Conservation (phyloP, 164 flowering plant species). For the Magnolia kwangsiensis region DNA sequence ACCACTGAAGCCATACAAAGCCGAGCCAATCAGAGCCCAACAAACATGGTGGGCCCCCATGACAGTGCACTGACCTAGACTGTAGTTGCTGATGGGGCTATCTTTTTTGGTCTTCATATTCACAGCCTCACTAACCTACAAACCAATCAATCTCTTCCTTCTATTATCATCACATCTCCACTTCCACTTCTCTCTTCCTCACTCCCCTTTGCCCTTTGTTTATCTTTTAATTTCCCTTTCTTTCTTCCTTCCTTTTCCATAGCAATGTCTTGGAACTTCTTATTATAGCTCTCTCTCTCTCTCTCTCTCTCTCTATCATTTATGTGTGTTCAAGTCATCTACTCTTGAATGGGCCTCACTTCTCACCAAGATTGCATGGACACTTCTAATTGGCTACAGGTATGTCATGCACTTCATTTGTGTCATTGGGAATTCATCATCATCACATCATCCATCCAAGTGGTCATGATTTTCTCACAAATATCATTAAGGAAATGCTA, state of each 20-base stretch:
- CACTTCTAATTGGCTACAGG: slow-evolving; percentile 83
- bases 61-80: slow-evolving; percentile 17
- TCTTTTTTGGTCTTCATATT: slow-evolving; percentile 2
- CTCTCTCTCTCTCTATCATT: neutral
- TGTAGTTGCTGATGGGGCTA: neutral
- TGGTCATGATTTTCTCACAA: neutral
- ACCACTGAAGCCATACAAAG: neutral
- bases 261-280: neutral
- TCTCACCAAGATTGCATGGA: slow-evolving; percentile 90
- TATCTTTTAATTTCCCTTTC: neutral
- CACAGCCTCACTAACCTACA: neutral
- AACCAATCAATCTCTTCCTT: slow-evolving; percentile 1
- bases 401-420: slow-evolving; percentile 18
- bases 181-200: neutral
- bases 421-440: neutral
- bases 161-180: neutral
- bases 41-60: slow-evolving; percentile 9
- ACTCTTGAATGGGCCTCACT: slow-evolving; percentile 50
- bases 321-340: neutral
- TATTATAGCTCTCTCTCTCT: neutral
- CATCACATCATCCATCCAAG: neutral
- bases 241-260: neutral
- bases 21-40: neutral
- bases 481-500: neutral
- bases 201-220: neutral